Evolutionary conservation across 805 yeast genomes (phyloP), one percentile per base, ranked within the genome.

Genomic region (Pichia californica): DNA sequence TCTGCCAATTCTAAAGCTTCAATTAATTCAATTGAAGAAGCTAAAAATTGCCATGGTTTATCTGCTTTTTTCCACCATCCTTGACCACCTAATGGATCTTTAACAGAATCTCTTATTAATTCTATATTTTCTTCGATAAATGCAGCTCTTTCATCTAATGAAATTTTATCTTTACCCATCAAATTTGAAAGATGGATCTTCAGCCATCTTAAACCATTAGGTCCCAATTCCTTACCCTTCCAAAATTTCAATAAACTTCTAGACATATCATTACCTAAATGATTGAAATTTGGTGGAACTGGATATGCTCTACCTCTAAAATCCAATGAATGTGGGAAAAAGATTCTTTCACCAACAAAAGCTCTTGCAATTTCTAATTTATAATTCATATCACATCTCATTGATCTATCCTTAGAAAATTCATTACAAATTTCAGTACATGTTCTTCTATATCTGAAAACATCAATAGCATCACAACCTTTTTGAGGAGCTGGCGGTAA

Each of bases 361-460:
- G 96, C 96, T 51, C 98, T 74, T 0, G 99, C 98, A 58, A 93
- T 88, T 62, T 93, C 99, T 41, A 93, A 66, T 61, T 88, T 93
- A 62, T 93, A 93, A 61, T 93, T 91, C 49, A 86, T 73, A 63
- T 89, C 97, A 67, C 99, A 93, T 62, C 99, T 77, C 59, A 82
- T 84, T 0, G 98, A 89, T 62, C 93, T 79, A 49, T 74, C 70
- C 19, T 82, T 69, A 10, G 84, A 76, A 47, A 79, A 80, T 34
- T 77, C 81, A 50, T 79, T 76, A 18, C 79, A 71, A 8, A 76
- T 54, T 30, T 68, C 70, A 44, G 79, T 80, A 45, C 85, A 77
- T 38, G 69, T 62, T 23, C 78, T 69, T 52, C 80, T 80, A 76
- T 93, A 86, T 38, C 78, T 82, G 44, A 79, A 73, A 35, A 83